Evolutionary conservation across 169 alveolate species (phyloP), one percentile per base, ranked within the genome.

Genomic region (Plasmodium coatneyi): DNA sequence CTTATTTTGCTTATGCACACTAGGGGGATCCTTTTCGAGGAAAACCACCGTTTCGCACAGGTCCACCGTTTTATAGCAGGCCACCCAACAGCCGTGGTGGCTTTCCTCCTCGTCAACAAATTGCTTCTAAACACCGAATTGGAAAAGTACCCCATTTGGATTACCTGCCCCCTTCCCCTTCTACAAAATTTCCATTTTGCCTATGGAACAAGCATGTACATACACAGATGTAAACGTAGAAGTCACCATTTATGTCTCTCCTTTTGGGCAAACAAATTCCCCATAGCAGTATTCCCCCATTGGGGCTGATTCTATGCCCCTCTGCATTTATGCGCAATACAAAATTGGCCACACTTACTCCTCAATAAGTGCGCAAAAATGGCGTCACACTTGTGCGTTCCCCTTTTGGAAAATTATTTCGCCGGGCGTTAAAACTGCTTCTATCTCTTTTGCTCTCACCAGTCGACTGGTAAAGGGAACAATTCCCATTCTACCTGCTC

Each of bases 11-110:
- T 80, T 10, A 87, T 43, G 32, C 43, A 56, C 39, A 87, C 71
- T 30, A 87, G 80, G 32, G 89, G 82, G 30, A 87, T 66, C 43
- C 66, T 30, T 78, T 56, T 76, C 12, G 93, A 56, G 56, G 89
- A n/a, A 28, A 87, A 87, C 80, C 49, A 3, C 1, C 16, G 19
- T 41, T 71, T 71, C 54, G 60, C 14, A 49, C 2, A 49, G 60
- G 0, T 49, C 71, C 34, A 16, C 25, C 25, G 19, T 25, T 71
- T 46, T 84, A 28, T 28, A 43, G 12, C 30, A 12, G 14, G 16
- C 81, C 92, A 83, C 19, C 3, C 49, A n/a, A 71, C 70, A 66
- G 30, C 5, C n/a, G 25, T 14, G 30, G 25, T 14, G 36, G 6
- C 36, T n/a, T 36, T 52, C 10, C 52, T 83, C 54, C 92, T 34